phyloP scores from a whole-genome alignment of 2,329 filamentous ascomycete species.

The Tolypocladium amazonense region DNA sequence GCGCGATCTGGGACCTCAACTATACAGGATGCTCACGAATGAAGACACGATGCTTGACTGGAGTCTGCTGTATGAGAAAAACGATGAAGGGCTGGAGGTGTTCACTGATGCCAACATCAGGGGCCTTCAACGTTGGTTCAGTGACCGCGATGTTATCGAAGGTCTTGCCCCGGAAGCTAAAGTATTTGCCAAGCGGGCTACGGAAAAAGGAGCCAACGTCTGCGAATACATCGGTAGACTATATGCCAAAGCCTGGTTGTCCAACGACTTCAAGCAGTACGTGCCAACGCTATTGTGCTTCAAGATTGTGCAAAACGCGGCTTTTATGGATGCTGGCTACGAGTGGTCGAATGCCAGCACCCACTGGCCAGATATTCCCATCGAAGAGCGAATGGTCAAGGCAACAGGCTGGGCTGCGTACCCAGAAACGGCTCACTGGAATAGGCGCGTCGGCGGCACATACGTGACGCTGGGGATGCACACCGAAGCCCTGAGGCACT shows the following conservation, averaged over 20 bases:
- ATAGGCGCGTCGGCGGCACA: constrained; percentile 28
- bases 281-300: constrained; percentile 30
- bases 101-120: constrained; percentile 27
- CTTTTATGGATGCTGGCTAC: constrained; percentile 25
- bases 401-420: constrained; percentile 26
- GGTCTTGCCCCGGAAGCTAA: constrained; percentile 17
- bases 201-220: constrained; percentile 16
- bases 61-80: constrained; percentile 28
- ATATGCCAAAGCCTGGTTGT: constrained; percentile 28
- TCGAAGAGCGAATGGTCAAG: constrained; percentile 22
- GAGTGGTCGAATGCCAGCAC: constrained; percentile 24
- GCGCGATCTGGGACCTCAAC: constrained; percentile 17
- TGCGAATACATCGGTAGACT: constrained; percentile 26
- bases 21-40: constrained; percentile 27
- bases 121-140: constrained; percentile 24
- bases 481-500: constrained; percentile 22
- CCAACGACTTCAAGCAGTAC: constrained; percentile 21
- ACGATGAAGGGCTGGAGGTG: constrained; percentile 30
- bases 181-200: constrained; percentile 17
- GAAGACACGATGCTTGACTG: constrained; percentile 25
- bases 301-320: constrained; percentile 30
- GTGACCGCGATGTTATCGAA: constrained; percentile 19
- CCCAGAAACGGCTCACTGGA: constrained; percentile 23
- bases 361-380: constrained; percentile 24
- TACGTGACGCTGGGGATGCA: constrained; percentile 25